Conservation (phyloP, 441 rosid species). For the Isatis lusitanica region DNA sequence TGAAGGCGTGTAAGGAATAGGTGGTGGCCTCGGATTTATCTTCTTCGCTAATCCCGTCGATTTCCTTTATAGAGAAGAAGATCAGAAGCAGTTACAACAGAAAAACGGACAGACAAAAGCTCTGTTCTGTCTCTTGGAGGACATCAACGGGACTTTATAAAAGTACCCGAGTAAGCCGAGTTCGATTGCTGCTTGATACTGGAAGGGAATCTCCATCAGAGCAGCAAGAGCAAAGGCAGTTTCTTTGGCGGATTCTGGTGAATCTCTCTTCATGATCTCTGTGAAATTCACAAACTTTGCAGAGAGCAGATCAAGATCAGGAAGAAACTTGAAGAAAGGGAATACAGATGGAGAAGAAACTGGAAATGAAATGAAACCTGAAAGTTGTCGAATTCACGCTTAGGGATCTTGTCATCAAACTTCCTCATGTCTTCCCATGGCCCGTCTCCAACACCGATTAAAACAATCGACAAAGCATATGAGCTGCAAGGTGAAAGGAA, state of each 20-base stretch:
- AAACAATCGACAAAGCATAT: slow-evolving; percentile 69
- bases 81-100: slow-evolving; percentile 5
- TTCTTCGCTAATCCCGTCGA: slow-evolving; percentile 51
- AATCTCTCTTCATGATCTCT: slow-evolving; percentile 52
- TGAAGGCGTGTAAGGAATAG: slow-evolving; percentile 42
- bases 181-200: slow-evolving; percentile 66
- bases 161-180: slow-evolving; percentile 61
- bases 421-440: slow-evolving; percentile 92
- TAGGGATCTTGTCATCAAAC: slow-evolving; percentile 80
- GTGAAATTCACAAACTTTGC: slow-evolving; percentile 87
- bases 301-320: slow-evolving; percentile 20
- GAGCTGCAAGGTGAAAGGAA: slow-evolving; percentile 38
- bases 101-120: background rate
- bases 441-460: slow-evolving; percentile 90
- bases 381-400: slow-evolving; percentile 77
- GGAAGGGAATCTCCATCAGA: slow-evolving; percentile 86
- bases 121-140: slow-evolving; percentile 12
- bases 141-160: slow-evolving; percentile 3
- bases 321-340: background rate
- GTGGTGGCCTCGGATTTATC: slow-evolving; percentile 68
- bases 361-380: slow-evolving; percentile 45
- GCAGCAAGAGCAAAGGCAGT: slow-evolving; percentile 87
- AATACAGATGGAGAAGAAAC: background rate
- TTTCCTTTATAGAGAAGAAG: slow-evolving; percentile 39
- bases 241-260: slow-evolving; percentile 53